Evolutionary conservation across 179 eudicot genomes (phyloP).

Genomic region (Actinidia polygama): DNA sequence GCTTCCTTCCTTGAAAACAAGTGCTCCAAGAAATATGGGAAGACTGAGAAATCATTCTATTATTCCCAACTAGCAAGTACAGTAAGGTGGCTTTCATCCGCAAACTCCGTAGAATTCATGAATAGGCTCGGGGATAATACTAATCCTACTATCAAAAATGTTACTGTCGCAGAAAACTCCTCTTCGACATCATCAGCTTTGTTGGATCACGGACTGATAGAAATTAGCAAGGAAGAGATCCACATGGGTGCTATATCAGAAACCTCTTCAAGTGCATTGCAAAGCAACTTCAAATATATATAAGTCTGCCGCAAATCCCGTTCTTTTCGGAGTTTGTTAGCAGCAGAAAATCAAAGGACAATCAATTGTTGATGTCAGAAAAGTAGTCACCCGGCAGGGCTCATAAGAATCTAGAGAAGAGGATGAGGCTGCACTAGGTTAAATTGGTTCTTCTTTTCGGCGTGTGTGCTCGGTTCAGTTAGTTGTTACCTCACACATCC

Average conservation of each 20-base stretch:
- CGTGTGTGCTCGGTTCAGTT: neutral
- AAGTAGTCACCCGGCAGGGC: constrained; percentile 35
- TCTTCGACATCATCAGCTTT: constrained; percentile 31
- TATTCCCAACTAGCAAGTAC: constrained; percentile 88
- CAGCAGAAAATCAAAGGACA: constrained; percentile 48
- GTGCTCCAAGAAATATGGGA: constrained; percentile 75
- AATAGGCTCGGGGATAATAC: constrained; percentile 42
- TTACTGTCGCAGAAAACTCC: constrained; percentile 25
- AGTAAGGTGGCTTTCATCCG: constrained; percentile 81
- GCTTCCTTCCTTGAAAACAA: constrained; percentile 67
- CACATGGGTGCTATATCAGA: constrained; percentile 24
- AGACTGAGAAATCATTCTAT: constrained; percentile 81
- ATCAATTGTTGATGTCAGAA: constrained; percentile 33
- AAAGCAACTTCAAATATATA: constrained; percentile 28
- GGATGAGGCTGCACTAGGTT: constrained; percentile 44
- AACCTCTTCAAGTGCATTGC: constrained; percentile 29
- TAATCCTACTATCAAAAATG: constrained; percentile 20
- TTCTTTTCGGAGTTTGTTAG: constrained; percentile 71
- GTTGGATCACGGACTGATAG: constrained; percentile 26
- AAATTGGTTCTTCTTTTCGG: constrained; percentile 5
- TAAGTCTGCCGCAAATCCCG: constrained; percentile 57
- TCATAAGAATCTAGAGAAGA: constrained; percentile 46
- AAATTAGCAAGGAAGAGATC: constrained; percentile 27
- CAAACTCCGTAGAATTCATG: constrained; percentile 46
- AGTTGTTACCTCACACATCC: neutral